Percentiles rank a stretch among this genome's conserved stretches.
Evolutionary conservation across 495 filamentous ascomycete genomes (phyloP).

Genomic region (Stereocaulon alpinum): DNA sequence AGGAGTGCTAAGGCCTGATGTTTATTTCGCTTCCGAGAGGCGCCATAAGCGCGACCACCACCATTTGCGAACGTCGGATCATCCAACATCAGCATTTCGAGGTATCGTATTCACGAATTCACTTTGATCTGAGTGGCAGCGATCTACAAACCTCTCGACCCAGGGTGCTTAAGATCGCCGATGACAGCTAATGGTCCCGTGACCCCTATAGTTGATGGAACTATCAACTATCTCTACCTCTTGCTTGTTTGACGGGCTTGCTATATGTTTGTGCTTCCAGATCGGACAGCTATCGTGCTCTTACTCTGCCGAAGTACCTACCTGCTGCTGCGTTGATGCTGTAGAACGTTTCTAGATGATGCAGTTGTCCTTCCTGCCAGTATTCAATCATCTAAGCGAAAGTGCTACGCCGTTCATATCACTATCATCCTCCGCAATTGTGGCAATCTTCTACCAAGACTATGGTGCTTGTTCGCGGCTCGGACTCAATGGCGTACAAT

Average conservation of each 20-base stretch:
- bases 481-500: neutral
- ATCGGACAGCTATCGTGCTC: neutral
- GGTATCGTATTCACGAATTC: no score
- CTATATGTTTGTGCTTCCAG: no score
- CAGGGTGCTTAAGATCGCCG: no score
- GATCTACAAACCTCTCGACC: no score
- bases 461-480: neutral
- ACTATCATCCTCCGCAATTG: neutral
- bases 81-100: no score
- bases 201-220: no score
- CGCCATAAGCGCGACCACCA: no score
- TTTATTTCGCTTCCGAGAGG: conserved; percentile 14
- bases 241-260: neutral
- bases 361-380: neutral
- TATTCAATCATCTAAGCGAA: neutral
- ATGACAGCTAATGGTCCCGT: no score
- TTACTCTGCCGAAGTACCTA: neutral
- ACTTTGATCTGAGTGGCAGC: no score
- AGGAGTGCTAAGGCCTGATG: no score
- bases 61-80: no score
- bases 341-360: neutral
- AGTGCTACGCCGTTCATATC: neutral
- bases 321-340: neutral
- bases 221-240: no score
- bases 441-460: neutral